Percentiles rank a stretch among this genome's conserved stretches.
Conservation (phyloP, 2,329 filamentous ascomycete species). For the Apiospora rasikravindrae region DNA sequence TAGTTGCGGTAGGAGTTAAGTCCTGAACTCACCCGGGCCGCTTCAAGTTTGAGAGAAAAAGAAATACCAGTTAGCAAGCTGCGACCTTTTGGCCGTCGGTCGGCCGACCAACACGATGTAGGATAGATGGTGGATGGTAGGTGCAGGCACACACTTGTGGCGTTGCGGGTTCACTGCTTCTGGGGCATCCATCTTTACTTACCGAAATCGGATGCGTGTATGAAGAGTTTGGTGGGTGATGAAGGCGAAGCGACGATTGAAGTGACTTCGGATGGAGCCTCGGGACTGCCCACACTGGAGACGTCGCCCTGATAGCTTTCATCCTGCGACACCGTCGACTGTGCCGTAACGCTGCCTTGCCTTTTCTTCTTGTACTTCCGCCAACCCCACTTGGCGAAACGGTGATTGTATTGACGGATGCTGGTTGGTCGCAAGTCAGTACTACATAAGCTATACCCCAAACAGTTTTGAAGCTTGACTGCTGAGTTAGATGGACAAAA, state of each 20-base stretch:
- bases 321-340: neutral
- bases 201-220: constrained; percentile 1
- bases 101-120: neutral
- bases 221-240: neutral
- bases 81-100: neutral
- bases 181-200: neutral
- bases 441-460: neutral
- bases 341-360: neutral
- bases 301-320: neutral
- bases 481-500: neutral
- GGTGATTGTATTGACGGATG: neutral
- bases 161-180: neutral
- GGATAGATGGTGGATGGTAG: neutral
- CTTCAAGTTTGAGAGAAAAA: neutral
- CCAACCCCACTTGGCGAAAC: constrained; percentile 18
- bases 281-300: neutral
- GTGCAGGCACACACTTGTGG: neutral
- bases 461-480: neutral
- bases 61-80: neutral
- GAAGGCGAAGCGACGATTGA: neutral
- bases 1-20: neutral
- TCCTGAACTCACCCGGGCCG: neutral
- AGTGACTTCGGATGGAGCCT: neutral
- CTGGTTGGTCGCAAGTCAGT: neutral
- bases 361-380: constrained; percentile 18